phyloP scores from a whole-genome alignment of 306 rosid species.

The Prosopis cineraria region DNA sequence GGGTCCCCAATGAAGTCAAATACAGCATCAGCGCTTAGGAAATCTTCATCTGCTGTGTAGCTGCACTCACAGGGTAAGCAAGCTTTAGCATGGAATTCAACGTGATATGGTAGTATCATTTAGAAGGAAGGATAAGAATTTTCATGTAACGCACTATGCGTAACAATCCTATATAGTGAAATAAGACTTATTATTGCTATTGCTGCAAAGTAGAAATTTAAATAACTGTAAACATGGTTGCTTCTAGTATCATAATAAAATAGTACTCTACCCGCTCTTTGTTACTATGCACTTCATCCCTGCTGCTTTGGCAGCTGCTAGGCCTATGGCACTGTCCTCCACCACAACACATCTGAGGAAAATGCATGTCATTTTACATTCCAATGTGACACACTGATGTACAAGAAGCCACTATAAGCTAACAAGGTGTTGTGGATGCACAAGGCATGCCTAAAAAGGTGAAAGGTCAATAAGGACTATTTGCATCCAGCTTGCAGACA shows the following conservation, averaged over 20 bases:
- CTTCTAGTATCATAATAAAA: background rate
- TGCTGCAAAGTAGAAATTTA: conserved; percentile 23
- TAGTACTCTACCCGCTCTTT: conserved; percentile 74
- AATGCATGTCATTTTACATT: conserved; percentile 25
- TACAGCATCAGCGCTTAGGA: conserved; percentile 82
- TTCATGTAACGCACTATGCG: conserved; percentile 21
- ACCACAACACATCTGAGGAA: conserved; percentile 88
- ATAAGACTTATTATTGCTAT: too few species aligned
- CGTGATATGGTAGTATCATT: conserved; percentile 14
- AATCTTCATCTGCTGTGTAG: conserved; percentile 89
- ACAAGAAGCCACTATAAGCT: background rate
- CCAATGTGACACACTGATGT: conserved; percentile 18
- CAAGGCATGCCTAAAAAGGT: background rate
- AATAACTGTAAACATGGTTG: background rate
- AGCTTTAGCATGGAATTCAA: background rate
- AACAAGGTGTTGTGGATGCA: background rate
- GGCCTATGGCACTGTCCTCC: conserved; percentile 96
- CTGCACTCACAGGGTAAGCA: conserved; percentile 45
- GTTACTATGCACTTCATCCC: conserved; percentile 95
- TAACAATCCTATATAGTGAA: too few species aligned
- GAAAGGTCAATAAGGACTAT: conserved; percentile 16
- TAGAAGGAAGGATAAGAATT: conserved; percentile 17
- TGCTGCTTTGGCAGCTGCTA: conserved; percentile 92
- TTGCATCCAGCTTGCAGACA: conserved; percentile 12
- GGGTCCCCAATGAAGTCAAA: conserved; percentile 95